phyloP scores from a whole-genome alignment of 2,329 filamentous ascomycete genomes.

The Paracorniculantispora psalliotae region DNA sequence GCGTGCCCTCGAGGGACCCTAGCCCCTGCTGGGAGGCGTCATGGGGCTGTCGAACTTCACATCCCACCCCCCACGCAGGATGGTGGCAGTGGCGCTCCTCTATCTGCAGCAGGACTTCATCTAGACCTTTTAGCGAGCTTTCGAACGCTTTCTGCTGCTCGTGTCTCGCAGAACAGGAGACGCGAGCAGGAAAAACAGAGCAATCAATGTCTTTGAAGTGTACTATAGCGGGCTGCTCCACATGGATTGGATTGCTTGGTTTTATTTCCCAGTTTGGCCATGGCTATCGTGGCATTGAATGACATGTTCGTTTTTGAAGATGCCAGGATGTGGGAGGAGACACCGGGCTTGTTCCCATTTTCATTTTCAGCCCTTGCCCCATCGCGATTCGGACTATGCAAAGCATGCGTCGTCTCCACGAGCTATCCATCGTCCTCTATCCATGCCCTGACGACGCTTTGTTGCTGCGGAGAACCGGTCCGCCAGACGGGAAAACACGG shows the following conservation, averaged over 20 bases:
- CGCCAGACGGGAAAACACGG: not conserved
- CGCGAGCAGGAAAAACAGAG: not conserved
- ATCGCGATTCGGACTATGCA: slow-evolving; percentile 1
- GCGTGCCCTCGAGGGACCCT: not conserved
- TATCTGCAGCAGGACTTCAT: slow-evolving; percentile 8
- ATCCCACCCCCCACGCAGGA: not conserved
- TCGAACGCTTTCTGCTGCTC: not conserved
- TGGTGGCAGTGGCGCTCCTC: not conserved
- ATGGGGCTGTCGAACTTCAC: not conserved
- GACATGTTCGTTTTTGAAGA: slow-evolving; percentile 3
- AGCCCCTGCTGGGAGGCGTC: not conserved
- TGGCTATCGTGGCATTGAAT: not conserved
- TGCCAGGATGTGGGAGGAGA: not conserved
- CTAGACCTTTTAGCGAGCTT: not conserved
- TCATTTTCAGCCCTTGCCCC: not conserved
- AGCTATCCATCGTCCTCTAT: not conserved
- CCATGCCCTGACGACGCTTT: not conserved
- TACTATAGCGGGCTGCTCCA: not conserved
- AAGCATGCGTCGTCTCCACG: slow-evolving; percentile 2
- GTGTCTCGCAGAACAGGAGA: not conserved
- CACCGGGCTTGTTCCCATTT: not conserved
- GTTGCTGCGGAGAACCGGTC: not conserved
- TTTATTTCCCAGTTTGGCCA: not conserved
- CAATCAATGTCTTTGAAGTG: not conserved
- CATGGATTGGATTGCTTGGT: not conserved